Base-by-base conservation (phyloP, 2,329 filamentous ascomycete genomes). In the Thelonectria olida region DNA sequence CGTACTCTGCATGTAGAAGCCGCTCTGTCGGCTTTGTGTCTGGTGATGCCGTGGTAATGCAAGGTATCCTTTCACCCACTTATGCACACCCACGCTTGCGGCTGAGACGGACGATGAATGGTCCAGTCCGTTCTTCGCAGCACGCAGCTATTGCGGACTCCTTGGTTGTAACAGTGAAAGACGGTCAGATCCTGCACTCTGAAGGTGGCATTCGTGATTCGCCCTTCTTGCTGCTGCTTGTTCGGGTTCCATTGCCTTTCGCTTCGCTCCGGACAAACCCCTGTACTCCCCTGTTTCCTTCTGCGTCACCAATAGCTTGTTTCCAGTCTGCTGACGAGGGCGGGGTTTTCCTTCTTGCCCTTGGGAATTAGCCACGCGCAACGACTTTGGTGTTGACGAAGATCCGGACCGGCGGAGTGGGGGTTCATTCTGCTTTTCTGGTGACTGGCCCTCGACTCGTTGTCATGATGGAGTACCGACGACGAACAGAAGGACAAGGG, bases 361-460 rank as follows among this genome's bases (percentile, higher is more conserved):
- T n/a, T 61, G 54, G 12, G 44, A 34, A 60, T 64, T 58, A 22
- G 48, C 45, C 36, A 62, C 45, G 57, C 48, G 31, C 28, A 38
- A 56, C n/a, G 38, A 12, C 42, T 34, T 41, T 49, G 17, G 34
- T n/a, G 20, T 49, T 17, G 45, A 44, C 28, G 44, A 62, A 45
- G 48, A 51, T 28, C 53, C 57, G 62, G 55, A 39, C 59, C 53
- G 54, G 58, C 52, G 55, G 57, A 58, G 67, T 64, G 66, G 61
- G 62, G 55, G 64, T 62, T 60, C 12, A 13, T 31, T 31, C 28
- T 12, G 4, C 10, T n/a, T n/a, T n/a, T n/a, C n/a, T n/a, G n/a
- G n/a, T 28, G 27, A 34, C 31, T 34, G 31, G 7, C 15, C 31
- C 31, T 34, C 31, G 9, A 34, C 31, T 34, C 31, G 12, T 34